These are phyloP conservation scores for Metschnikowia borealis DNA, from an alignment of 805 yeast genomes.

Conservation along the genomic window DNA sequence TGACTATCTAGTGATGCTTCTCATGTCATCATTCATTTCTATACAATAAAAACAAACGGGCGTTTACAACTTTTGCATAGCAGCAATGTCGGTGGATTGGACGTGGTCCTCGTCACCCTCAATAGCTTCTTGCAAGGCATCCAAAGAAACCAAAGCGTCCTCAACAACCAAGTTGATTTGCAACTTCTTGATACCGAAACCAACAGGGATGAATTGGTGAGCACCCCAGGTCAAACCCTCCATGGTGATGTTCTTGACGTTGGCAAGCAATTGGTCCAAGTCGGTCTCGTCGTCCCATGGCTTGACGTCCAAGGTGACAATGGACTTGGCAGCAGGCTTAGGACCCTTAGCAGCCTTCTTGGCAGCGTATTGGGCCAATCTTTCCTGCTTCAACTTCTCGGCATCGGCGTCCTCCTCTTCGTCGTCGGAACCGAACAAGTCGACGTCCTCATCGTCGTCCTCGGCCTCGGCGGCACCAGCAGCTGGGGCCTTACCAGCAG, in stretches of 20 bases:
- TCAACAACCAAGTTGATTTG: slow-evolving; percentile 98
- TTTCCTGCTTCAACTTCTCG: slow-evolving; percentile 94
- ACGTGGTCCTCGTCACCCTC: slow-evolving; percentile 98
- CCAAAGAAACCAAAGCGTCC: slow-evolving; percentile 93
- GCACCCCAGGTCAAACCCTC: slow-evolving; percentile 99
- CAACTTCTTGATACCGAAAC: slow-evolving; percentile 99
- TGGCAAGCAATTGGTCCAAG: slow-evolving; percentile 79
- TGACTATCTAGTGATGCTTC: too few species aligned
- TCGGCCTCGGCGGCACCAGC: slow-evolving; percentile 53
- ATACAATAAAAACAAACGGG: slow-evolving; percentile 21
- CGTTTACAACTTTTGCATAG: slow-evolving; percentile 90
- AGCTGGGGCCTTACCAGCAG: slow-evolving; percentile 71
- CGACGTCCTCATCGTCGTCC: slow-evolving; percentile 87
- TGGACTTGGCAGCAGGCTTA: slow-evolving; percentile 97
- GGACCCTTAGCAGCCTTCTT: slow-evolving; percentile 97
- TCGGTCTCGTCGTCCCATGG: slow-evolving; percentile 99
- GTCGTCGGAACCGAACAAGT: slow-evolving; percentile 90
- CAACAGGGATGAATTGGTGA: slow-evolving; percentile 91
- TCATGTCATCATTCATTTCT: slow-evolving; percentile 17
- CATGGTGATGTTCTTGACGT: slow-evolving; percentile 77
- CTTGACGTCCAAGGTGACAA: slow-evolving; percentile 95
- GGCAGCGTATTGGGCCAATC: slow-evolving; percentile 97
- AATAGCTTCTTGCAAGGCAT: slow-evolving; percentile 71
- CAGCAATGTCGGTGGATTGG: slow-evolving; percentile 98
- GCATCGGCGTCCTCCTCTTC: slow-evolving; percentile 96